Evolutionary conservation across 225 moss, liverwort and hornwort genomes (phyloP), one percentile per base, ranked within the genome.

Genomic region (Anthoceros angustus): DNA sequence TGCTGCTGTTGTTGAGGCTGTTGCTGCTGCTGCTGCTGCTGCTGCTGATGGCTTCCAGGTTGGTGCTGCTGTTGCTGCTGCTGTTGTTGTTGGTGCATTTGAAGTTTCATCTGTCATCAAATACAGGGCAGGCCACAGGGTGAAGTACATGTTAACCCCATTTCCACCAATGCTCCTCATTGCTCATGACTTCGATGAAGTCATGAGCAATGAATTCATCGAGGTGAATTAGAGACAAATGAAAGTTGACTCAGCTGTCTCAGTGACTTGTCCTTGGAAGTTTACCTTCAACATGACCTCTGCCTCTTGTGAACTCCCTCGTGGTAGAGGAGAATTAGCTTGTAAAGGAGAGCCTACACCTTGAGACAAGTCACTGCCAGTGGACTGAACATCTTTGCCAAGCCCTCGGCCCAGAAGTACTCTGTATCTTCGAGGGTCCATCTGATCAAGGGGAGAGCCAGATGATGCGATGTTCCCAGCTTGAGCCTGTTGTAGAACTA

Each of bases 331-430:
- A 72, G 98, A 92, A 66, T 82, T 92, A 43, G 89, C 86, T 70
- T 92, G 98, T 89, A 99, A 87, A 10, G 98, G 92, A 68, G 98
- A 99, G 62, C 89, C 98, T 62, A 89, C 87, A 48, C 87, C 89
- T 76, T 81, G 87, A 24, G 92, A 92, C 39, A 86, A 73, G 55
- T 99, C 98, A 66, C 87, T 79, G 41, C 86, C 80, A 12, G 85
- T 92, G 16, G 83, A 81, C 66, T 89, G 98, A 42, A 85, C 92
- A 68, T 99, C 98, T 70, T 92, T 99, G n/a, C 69, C 10, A 63
- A 79, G 84, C 63, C 86, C 83, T 62, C 82, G 80, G 25, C 85
- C 85, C 60, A 92, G 65, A 18, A 89, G 77, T 55, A 86, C 89
- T 71, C 98, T 86, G 72, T 84, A 89, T 72, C 92, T 85, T 68